phyloP scores from a whole-genome alignment of 2,329 filamentous ascomycete species.

The Tolypocladium tropicale region DNA sequence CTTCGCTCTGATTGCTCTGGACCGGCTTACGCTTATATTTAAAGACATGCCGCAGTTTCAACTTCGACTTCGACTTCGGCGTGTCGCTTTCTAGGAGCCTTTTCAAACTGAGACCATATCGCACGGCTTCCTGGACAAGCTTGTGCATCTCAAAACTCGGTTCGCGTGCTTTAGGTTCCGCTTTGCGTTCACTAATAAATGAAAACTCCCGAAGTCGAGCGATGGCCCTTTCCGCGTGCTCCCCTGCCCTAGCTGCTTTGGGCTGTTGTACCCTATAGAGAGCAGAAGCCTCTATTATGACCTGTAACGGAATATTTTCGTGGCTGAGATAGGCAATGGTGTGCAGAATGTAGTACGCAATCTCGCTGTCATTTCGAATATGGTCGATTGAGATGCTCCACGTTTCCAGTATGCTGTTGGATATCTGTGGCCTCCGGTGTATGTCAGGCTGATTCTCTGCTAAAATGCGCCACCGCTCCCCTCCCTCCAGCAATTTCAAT shows the following conservation, averaged over 20 bases:
- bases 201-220: too few relatives aligned
- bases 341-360: background rate
- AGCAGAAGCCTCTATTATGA: background rate
- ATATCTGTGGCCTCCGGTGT: background rate
- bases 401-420: background rate
- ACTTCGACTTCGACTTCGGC: background rate
- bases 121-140: background rate
- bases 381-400: background rate
- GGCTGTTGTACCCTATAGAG: too few relatives aligned
- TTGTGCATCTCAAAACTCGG: background rate
- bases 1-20: background rate
- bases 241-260: background rate
- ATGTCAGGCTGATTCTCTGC: background rate
- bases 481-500: background rate
- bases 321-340: background rate
- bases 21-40: too few relatives aligned
- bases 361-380: background rate
- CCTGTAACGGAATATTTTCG: background rate
- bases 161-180: background rate
- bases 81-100: background rate
- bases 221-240: background rate
- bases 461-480: background rate
- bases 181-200: background rate
- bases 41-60: too few relatives aligned
- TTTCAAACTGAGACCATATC: too few relatives aligned